Evolutionary conservation across 2,329 filamentous ascomycete genomes (phyloP).

Genomic region (Gaeumannomyces tritici): DNA sequence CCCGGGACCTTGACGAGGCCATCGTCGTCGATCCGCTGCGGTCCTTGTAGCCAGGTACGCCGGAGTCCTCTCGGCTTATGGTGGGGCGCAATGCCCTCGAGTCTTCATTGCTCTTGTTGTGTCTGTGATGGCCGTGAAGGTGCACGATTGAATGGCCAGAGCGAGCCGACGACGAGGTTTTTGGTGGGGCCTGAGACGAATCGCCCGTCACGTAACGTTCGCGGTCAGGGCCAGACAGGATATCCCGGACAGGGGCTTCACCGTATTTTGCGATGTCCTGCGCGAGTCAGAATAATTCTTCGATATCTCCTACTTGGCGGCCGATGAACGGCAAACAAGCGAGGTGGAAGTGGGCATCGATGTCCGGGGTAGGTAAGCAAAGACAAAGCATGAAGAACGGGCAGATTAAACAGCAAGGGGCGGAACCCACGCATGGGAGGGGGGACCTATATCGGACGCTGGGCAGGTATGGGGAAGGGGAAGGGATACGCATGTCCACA

Average conservation of each 20-base stretch:
- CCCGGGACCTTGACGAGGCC: conserved; percentile 45
- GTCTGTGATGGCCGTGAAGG: conserved; percentile 52
- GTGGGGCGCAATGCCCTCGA: conserved; percentile 58
- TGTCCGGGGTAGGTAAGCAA: not conserved
- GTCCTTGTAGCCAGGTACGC: conserved; percentile 42
- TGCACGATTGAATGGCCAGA: conserved; percentile 53
- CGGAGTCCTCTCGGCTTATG: conserved; percentile 66
- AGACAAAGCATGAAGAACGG: conserved; percentile 6
- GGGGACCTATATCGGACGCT: not conserved
- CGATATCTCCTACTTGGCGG: not conserved
- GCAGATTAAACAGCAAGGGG: conserved; percentile 14
- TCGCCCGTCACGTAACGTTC: conserved; percentile 52
- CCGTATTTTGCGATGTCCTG: conserved; percentile 70
- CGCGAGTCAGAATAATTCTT: conserved; percentile 6
- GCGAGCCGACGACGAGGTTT: conserved; percentile 53
- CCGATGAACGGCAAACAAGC: not conserved
- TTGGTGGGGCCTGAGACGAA: conserved; percentile 38
- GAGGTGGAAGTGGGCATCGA: not conserved
- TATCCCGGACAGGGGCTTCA: conserved; percentile 65
- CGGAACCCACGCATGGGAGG: not conserved
- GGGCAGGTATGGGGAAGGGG: not conserved
- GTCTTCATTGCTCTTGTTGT: conserved; percentile 63
- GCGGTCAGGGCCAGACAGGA: conserved; percentile 59
- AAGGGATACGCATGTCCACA: not conserved
- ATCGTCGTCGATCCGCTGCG: conserved; percentile 33